Evolutionary conservation across 192 early-diverging fungal species (phyloP).

Genomic region (Linnemannia zychae): DNA sequence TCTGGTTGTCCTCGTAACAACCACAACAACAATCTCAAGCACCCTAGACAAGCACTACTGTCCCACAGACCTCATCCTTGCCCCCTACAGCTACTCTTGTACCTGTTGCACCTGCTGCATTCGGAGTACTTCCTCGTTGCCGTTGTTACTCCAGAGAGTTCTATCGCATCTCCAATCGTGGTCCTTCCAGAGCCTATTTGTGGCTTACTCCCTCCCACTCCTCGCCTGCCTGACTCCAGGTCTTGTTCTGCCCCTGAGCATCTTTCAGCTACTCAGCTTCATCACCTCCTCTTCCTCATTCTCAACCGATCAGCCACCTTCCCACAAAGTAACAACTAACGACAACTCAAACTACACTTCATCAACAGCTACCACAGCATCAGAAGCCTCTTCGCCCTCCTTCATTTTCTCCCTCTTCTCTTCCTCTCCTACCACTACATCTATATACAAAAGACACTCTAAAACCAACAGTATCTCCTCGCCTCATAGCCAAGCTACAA

Average conservation of each 20-base stretch:
- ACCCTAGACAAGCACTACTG: not conserved
- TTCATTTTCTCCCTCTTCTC: conserved; percentile 4
- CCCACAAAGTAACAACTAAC: not conserved
- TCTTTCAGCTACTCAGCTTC: conserved; percentile 33
- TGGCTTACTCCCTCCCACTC: conserved; percentile 34
- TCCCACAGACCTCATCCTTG: not conserved
- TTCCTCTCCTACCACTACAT: not conserved
- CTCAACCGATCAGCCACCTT: not conserved
- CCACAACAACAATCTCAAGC: not conserved
- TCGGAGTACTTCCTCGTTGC: not conserved
- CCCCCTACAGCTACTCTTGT: not conserved
- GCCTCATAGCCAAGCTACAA: not conserved
- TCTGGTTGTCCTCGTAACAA: not conserved
- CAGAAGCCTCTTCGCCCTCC: not conserved
- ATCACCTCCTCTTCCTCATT: conserved; percentile 20
- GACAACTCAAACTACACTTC: not conserved
- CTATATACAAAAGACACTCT: not conserved
- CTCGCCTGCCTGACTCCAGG: conserved; percentile 36
- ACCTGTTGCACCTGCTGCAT: not conserved
- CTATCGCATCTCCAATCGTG: conserved; percentile 6
- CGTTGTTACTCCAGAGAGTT: not conserved
- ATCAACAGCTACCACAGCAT: not conserved
- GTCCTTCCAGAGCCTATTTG: conserved; percentile 31
- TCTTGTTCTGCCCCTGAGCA: conserved; percentile 21
- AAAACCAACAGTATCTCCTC: not conserved